phyloP scores from a whole-genome alignment of 192 early-diverging fungal genomes.

The Podila verticillata region DNA sequence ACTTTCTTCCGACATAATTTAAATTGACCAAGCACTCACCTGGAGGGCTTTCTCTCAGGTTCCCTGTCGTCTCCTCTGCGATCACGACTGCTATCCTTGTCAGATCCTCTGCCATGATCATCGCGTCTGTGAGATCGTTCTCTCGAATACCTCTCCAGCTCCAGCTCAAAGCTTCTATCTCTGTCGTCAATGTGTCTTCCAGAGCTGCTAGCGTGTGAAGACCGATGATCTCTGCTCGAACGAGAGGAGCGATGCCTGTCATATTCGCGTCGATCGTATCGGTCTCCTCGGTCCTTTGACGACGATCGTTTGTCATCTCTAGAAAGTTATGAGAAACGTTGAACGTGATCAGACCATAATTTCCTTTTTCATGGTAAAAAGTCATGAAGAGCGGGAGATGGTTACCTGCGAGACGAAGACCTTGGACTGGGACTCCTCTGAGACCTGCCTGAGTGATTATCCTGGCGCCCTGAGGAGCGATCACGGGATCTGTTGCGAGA shows the following conservation, averaged over 20 bases:
- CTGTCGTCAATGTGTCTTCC: slow-evolving; percentile 30
- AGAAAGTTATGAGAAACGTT: neutral
- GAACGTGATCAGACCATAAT: neutral
- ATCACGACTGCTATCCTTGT: slow-evolving; percentile 11
- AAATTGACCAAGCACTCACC: slow-evolving; percentile 5
- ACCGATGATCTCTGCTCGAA: slow-evolving; percentile 23
- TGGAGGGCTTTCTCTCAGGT: slow-evolving; percentile 9
- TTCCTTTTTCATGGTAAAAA: neutral
- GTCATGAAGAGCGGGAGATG: no score
- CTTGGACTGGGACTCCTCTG: slow-evolving; percentile 32
- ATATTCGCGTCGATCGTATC: slow-evolving; percentile 32
- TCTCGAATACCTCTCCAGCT: slow-evolving; percentile 36
- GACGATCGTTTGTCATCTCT: slow-evolving; percentile 37
- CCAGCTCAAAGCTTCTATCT: slow-evolving; percentile 44
- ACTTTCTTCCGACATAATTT: no score
- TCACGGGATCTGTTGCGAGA: slow-evolving; percentile 9
- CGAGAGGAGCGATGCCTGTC: slow-evolving; percentile 37
- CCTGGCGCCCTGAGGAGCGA: slow-evolving; percentile 22
- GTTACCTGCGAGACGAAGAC: slow-evolving; percentile 43
- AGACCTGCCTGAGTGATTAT: slow-evolving; percentile 27
- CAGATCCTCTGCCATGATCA: slow-evolving; percentile 16
- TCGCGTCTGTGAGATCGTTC: slow-evolving; percentile 32
- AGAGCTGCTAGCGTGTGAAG: slow-evolving; percentile 36
- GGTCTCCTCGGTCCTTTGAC: slow-evolving; percentile 3
- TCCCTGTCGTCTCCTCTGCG: slow-evolving; percentile 4